Base-by-base conservation (phyloP, 768 basidiomycete genomes). In the Kwoniella sp. region DNA sequence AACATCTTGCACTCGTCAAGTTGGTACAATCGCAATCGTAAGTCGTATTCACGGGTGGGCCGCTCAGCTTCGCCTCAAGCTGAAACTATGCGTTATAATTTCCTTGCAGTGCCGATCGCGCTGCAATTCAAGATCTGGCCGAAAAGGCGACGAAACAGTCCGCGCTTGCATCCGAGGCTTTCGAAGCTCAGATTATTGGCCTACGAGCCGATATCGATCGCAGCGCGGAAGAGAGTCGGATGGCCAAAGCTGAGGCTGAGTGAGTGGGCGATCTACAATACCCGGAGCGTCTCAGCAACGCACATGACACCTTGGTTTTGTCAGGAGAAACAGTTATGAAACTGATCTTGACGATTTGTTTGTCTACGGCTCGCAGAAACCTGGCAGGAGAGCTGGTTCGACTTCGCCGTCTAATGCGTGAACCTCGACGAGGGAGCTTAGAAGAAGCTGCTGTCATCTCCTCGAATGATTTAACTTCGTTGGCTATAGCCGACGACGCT, bases 1-100 rank as follows among this genome's bases (percentile, higher is more conserved):
- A 77, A 55, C 75, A 77, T 48, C 29, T 67, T 7, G 67, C 67
- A 2, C 51, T 79, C 19, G 64, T 68, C 15, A 68, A 72, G 47
- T 57, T 75, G 26, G 68, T 79, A 9, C 64, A 77, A 46, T 56
- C 71, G 2, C 77, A 77, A 59, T 56, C 66, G 78, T 77, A 21
- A 60, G 74, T 65, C 19, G 22, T 49, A n/a, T n/a, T 33, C 33
- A 27, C 29, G 25, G 19, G 21, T 2, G 15, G 17, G 22, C 48
- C 12, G 19, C 50, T 36, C 13, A 24, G 26, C 37, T 15, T 33
- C 22, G 44, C 25, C n/a, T 33, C 33, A 6, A 6, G 7, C 13
- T 33, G n/a, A n/a, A n/a, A n/a, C n/a, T n/a, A n/a, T n/a, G n/a
- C n/a, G n/a, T n/a, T n/a, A n/a, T n/a, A n/a, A n/a, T n/a, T n/a